A percentile compares a stretch with the other conserved stretches of the same genome.
Evolutionary conservation across 2,329 filamentous ascomycete species (phyloP).

Genomic region (Colletotrichum limetticola): DNA sequence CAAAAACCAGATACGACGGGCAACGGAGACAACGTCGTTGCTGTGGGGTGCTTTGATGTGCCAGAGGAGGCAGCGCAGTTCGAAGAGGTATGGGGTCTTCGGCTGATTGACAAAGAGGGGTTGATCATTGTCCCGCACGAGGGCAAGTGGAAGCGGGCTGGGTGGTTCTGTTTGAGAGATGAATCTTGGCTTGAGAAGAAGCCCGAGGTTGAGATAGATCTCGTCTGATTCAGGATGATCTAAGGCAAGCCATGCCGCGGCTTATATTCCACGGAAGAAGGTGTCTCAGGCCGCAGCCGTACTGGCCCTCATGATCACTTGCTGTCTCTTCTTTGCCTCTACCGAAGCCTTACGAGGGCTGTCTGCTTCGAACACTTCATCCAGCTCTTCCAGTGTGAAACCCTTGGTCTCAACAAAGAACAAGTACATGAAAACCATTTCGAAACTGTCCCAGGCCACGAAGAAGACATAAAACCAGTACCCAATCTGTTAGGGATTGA

Average conservation of each 20-base stretch:
- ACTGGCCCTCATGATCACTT: constrained; percentile 38
- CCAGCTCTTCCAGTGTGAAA: constrained; percentile 65
- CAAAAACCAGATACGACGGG: not conserved
- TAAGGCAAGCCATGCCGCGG: no score
- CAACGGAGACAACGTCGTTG: not conserved
- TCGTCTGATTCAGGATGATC: not conserved
- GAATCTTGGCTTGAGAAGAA: constrained; percentile 1
- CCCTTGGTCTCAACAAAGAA: constrained; percentile 59
- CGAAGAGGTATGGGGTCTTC: constrained; percentile 2
- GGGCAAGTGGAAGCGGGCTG: constrained; percentile 2
- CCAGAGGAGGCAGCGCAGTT: not conserved
- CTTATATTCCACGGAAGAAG: not conserved
- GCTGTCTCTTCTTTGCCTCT: constrained; percentile 49
- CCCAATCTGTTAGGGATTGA: constrained; percentile 39
- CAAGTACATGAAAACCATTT: constrained; percentile 40
- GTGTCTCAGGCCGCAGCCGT: not conserved
- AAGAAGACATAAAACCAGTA: constrained; percentile 52
- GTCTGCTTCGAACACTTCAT: constrained; percentile 60
- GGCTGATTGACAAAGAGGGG: constrained; percentile 4
- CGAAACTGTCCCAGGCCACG: constrained; percentile 48
- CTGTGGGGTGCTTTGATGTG: constrained; percentile 10
- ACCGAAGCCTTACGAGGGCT: constrained; percentile 46
- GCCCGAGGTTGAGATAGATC: not conserved
- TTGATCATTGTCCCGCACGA: not conserved
- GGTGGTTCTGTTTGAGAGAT: constrained; percentile 7